phyloP scores from a whole-genome alignment of 2,329 filamentous ascomycete species.

The Chrysosporium queenslandicum region DNA sequence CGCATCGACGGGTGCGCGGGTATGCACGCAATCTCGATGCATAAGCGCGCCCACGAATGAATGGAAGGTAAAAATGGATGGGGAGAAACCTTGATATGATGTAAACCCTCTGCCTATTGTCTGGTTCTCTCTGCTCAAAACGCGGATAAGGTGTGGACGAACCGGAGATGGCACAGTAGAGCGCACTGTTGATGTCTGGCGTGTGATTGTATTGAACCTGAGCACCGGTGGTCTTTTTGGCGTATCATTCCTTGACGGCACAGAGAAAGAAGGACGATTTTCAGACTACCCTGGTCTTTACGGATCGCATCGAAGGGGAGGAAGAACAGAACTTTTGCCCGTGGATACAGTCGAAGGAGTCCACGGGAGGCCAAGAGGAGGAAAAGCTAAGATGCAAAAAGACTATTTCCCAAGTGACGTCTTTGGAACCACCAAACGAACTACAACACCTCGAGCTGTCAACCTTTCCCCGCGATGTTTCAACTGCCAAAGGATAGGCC shows the following conservation, averaged over 20 bases:
- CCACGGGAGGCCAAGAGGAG: neutral
- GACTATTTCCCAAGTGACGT: slow-evolving; percentile 2
- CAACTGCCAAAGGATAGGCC: too few species aligned
- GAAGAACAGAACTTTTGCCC: neutral
- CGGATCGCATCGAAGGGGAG: neutral
- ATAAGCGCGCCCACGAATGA: slow-evolving; percentile 12
- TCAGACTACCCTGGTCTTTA: neutral
- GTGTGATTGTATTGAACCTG: neutral
- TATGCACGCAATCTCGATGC: slow-evolving; percentile 13
- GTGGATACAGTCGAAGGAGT: neutral
- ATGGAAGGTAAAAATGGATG: slow-evolving; percentile 3
- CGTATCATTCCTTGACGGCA: neutral
- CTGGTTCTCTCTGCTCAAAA: neutral
- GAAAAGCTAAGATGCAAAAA: neutral
- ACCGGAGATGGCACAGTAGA: neutral
- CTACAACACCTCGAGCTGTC: neutral
- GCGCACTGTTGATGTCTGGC: neutral
- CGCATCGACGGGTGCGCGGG: slow-evolving; percentile 6
- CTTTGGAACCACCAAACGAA: neutral
- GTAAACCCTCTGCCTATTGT: slow-evolving; percentile 4
- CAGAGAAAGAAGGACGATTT: neutral
- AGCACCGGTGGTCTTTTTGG: neutral
- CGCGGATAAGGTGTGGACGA: neutral
- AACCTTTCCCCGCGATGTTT: too few species aligned
- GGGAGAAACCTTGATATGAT: slow-evolving; percentile 14